A percentile compares a stretch with the other conserved stretches of the same genome.
Evolutionary conservation across 1,139 yeast genomes (phyloP).

Genomic region (Hyphopichia pseudoburtonii): DNA sequence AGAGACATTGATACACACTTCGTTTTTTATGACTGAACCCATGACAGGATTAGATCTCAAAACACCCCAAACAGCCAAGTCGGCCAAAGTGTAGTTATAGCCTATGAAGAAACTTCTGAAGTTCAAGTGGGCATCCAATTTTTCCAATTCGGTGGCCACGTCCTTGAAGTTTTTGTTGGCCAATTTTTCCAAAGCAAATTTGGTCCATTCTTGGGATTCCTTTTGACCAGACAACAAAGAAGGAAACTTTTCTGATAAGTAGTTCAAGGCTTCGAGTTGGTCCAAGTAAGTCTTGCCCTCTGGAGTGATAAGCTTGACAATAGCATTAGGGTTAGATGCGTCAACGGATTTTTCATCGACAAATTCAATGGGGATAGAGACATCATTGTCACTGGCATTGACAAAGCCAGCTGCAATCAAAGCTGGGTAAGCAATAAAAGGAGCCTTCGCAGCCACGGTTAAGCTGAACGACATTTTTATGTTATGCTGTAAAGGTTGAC

Average conservation of each 20-base stretch:
- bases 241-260: conserved; percentile 50
- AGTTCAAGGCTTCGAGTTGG: conserved; percentile 43
- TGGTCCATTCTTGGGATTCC: conserved; percentile 58
- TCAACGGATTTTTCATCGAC: conserved; percentile 61
- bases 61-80: conserved; percentile 90
- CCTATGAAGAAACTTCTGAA: conserved; percentile 81
- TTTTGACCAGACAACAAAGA: conserved; percentile 28
- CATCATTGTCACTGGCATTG: conserved; percentile 48
- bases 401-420: conserved; percentile 76
- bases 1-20: conserved; percentile 78
- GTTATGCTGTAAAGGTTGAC: neutral
- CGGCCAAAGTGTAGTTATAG: conserved; percentile 67
- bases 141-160: conserved; percentile 73
- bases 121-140: conserved; percentile 79
- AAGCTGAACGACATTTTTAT: conserved; percentile 22
- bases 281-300: conserved; percentile 47
- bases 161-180: conserved; percentile 86
- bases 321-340: conserved; percentile 37
- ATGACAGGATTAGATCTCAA: conserved; percentile 90
- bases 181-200: conserved; percentile 66
- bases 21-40: conserved; percentile 85
- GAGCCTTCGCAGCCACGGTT: conserved; percentile 83
- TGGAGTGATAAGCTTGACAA: conserved; percentile 44
- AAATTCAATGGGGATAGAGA: conserved; percentile 59
- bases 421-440: conserved; percentile 75